Percentiles rank a stretch among this genome's conserved stretches.
These are phyloP conservation scores for Lentinus tigrinus DNA, from an alignment of 768 basidiomycete species.

Conservation along the genomic window DNA sequence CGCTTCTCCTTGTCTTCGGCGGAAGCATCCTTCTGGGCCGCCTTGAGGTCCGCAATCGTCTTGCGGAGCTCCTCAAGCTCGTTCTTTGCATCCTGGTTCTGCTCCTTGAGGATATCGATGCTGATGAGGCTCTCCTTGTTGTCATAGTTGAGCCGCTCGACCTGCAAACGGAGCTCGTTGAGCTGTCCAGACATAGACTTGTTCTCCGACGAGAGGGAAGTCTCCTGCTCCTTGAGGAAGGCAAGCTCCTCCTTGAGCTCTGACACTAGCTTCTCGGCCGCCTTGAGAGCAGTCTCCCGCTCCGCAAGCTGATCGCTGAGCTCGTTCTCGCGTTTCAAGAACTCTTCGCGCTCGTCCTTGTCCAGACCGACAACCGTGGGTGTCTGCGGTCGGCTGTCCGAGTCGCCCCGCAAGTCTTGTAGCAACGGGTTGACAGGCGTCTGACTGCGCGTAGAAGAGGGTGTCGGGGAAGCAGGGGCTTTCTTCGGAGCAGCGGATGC, in stretches of 20 bases:
- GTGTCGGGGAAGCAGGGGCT: constrained; percentile 56
- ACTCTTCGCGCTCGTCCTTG: constrained; percentile 97
- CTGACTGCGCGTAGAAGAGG: constrained; percentile 63
- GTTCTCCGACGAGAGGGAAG: constrained; percentile 85
- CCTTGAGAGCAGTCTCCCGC: constrained; percentile 76
- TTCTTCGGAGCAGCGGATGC: constrained; percentile 46
- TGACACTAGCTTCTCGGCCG: constrained; percentile 82
- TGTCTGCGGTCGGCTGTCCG: constrained; percentile 87
- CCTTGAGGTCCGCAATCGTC: constrained; percentile 74
- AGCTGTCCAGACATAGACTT: constrained; percentile 91
- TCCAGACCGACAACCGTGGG: constrained; percentile 87
- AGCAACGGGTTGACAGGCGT: constrained; percentile 76
- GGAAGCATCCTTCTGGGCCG: constrained; percentile 78
- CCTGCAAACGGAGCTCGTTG: constrained; percentile 87
- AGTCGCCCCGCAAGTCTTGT: constrained; percentile 67
- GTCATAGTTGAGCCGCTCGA: constrained; percentile 92
- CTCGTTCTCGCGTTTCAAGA: constrained; percentile 94
- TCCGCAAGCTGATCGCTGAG: constrained; percentile 91
- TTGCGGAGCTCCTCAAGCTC: constrained; percentile 91
- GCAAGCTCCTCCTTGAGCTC: constrained; percentile 87
- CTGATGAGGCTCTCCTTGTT: constrained; percentile 93
- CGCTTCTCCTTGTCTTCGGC: constrained; percentile 98
- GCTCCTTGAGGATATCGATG: constrained; percentile 93
- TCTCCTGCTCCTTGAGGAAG: constrained; percentile 91
- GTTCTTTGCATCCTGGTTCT: constrained; percentile 79